phyloP scores from a whole-genome alignment of 1,284 basidiomycete genomes.

The Ganoderma sp. region DNA sequence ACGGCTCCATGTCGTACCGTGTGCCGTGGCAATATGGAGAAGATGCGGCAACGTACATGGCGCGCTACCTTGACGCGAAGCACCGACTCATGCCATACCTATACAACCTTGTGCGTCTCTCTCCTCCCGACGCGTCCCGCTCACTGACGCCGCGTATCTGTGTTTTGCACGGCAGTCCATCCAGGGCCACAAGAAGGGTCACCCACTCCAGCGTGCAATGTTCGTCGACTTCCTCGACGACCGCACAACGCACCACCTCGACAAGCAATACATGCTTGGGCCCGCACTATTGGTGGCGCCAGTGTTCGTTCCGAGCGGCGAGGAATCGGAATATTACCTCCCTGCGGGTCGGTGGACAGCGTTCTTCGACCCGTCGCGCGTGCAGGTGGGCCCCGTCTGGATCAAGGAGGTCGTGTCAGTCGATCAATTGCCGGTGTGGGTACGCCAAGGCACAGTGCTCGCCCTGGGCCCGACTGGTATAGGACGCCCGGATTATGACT shows the following conservation, averaged over 20 bases:
- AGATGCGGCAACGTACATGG: slow-evolving; percentile 68
- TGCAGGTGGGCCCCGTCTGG: slow-evolving; percentile 58
- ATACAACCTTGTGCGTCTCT: slow-evolving; percentile 59
- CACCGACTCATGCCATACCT: slow-evolving; percentile 79
- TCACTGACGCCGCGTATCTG: not conserved
- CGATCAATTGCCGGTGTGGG: slow-evolving; percentile 70
- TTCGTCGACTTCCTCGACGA: slow-evolving; percentile 76
- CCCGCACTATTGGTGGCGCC: slow-evolving; percentile 76
- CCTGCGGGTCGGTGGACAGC: slow-evolving; percentile 75
- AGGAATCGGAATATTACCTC: slow-evolving; percentile 71
- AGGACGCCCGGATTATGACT: slow-evolving; percentile 72
- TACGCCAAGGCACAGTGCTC: slow-evolving; percentile 62
- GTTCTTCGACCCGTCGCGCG: slow-evolving; percentile 58
- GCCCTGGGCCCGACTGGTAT: slow-evolving; percentile 59
- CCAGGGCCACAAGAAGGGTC: slow-evolving; percentile 59
- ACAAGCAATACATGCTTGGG: slow-evolving; percentile 75
- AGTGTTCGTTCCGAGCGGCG: slow-evolving; percentile 63
- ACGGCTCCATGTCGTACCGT: slow-evolving; percentile 74
- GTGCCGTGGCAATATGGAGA: slow-evolving; percentile 81
- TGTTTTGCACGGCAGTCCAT: slow-evolving; percentile 54
- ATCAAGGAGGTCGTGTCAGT: slow-evolving; percentile 61
- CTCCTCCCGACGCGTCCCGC: too few relatives aligned
- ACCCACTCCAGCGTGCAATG: slow-evolving; percentile 75
- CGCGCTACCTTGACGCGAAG: slow-evolving; percentile 70
- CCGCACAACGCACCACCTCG: slow-evolving; percentile 66